phyloP scores from a whole-genome alignment of 257 asterid genomes.

The Nicotiana knightiana region DNA sequence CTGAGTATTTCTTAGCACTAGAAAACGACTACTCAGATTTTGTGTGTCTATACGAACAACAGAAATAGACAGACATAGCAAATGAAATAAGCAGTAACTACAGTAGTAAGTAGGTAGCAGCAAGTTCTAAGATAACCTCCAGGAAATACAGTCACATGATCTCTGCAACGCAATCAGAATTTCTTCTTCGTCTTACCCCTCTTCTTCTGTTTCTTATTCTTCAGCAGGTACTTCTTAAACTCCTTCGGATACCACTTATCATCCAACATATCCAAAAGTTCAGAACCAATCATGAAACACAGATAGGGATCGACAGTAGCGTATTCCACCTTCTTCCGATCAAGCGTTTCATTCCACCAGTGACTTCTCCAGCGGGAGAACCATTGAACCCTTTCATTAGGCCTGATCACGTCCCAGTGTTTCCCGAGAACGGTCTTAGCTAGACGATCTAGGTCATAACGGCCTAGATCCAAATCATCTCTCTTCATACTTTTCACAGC shows the following conservation, averaged over 20 bases:
- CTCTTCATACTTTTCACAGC: neutral
- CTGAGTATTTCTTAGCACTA: neutral
- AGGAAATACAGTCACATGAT: neutral
- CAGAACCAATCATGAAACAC: neutral
- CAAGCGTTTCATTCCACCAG: neutral
- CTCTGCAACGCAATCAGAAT: neutral
- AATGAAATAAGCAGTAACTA: neutral
- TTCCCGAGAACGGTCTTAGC: neutral
- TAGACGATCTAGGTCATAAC: neutral
- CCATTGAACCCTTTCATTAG: neutral
- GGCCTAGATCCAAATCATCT: neutral
- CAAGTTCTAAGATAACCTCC: neutral
- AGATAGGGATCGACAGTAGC: slow-evolving; percentile 5
- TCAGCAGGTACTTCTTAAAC: neutral
- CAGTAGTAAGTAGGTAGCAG: neutral
- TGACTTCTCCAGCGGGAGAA: neutral
- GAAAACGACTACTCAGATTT: neutral
- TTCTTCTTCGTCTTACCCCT: neutral
- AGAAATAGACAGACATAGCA: neutral
- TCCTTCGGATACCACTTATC: neutral
- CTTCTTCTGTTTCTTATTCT: neutral
- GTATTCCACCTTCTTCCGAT: neutral
- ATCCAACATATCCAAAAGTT: neutral
- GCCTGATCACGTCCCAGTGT: neutral
- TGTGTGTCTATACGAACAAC: neutral